These are phyloP conservation scores for Leccinum huronense DNA, from an alignment of 1,284 basidiomycete genomes.

Conservation along the genomic window DNA sequence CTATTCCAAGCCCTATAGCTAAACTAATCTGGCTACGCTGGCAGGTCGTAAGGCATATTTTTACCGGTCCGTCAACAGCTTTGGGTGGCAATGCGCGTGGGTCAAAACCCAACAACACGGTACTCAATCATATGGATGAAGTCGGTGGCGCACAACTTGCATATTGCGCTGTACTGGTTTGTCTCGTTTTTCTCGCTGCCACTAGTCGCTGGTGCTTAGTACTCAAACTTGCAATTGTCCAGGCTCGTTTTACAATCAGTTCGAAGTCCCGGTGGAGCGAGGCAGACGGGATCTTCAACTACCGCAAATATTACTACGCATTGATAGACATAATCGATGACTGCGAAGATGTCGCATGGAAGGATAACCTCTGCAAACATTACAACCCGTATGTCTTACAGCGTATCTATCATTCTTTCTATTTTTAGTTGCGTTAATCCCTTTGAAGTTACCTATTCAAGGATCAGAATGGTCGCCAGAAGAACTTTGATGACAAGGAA, in stretches of 20 bases:
- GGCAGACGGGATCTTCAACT: background rate
- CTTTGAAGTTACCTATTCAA: background rate
- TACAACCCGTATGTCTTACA: background rate
- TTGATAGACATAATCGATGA: background rate
- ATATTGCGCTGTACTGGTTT: background rate
- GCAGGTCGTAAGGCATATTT: background rate
- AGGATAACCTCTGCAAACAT: background rate
- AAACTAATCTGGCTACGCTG: too few species aligned
- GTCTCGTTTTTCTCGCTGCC: too few species aligned
- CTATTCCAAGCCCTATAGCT: too few species aligned
- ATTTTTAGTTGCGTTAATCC: too few species aligned
- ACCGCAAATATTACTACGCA: background rate
- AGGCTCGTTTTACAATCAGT: background rate
- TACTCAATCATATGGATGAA: background rate
- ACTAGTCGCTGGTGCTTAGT: too few species aligned
- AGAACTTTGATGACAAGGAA: background rate
- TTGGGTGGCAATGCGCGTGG: background rate
- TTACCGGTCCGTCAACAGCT: background rate
- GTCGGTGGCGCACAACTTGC: background rate
- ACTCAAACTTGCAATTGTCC: too few species aligned
- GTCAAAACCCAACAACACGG: background rate
- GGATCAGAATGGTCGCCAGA: background rate
- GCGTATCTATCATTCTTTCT: too few species aligned
- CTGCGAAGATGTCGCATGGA: background rate
- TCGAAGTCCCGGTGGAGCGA: background rate